Conservation (phyloP, 345 rosid species). For the Eucalyptus coolabah region DNA sequence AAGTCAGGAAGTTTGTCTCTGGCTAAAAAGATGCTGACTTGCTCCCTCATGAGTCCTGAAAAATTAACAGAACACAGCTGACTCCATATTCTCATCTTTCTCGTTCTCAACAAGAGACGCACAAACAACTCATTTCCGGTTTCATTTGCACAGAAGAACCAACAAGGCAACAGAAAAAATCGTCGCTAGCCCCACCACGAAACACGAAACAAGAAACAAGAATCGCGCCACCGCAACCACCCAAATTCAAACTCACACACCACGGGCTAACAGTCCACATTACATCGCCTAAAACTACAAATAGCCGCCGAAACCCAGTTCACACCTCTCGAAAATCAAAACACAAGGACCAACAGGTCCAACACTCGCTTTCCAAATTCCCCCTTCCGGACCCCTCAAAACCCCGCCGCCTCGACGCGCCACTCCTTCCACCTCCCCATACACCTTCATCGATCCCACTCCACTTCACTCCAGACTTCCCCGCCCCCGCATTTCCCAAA, state of each 20-base stretch:
- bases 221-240: not conserved
- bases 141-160: not conserved
- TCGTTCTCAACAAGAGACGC: not conserved
- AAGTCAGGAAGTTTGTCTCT: not conserved
- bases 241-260: not conserved
- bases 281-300: not conserved
- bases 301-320: constrained; percentile 2
- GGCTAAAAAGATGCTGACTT: not conserved
- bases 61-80: not conserved
- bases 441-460: not conserved
- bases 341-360: not conserved
- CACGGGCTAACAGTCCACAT: not conserved
- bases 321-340: not conserved
- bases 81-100: not conserved
- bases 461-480: not conserved
- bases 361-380: not conserved
- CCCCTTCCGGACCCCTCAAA: not conserved
- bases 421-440: not conserved
- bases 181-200: not conserved
- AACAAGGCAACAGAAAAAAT: not conserved
- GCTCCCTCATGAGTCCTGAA: not conserved
- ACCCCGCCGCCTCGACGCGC: not conserved
- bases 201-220: not conserved
- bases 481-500: not conserved
- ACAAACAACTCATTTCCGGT: not conserved